Conservation (phyloP, 2,329 filamentous ascomycete species). For the Coleophoma eucalyptorum region DNA sequence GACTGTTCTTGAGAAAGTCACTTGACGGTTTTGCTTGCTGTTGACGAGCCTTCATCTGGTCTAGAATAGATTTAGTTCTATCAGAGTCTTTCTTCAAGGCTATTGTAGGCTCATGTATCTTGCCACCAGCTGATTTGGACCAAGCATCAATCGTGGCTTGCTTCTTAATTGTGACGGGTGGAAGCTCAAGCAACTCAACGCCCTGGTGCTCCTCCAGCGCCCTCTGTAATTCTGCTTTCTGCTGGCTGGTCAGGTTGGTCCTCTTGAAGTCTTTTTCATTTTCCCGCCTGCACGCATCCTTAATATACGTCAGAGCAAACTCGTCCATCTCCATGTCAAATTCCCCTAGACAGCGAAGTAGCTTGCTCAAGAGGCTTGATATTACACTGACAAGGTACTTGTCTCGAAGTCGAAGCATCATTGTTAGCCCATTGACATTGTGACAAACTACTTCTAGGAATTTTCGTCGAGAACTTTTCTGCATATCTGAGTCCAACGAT, state of each 20-base stretch:
- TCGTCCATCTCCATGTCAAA: constrained; percentile 68
- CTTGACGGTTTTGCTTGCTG: constrained; percentile 15
- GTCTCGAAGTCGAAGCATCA: constrained; percentile 89
- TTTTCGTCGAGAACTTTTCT: constrained; percentile 37
- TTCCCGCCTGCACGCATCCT: constrained; percentile 57
- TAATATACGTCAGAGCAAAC: constrained; percentile 56
- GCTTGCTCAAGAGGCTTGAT: constrained; percentile 78
- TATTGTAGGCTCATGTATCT: constrained; percentile 23
- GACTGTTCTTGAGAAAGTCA: constrained; percentile 65
- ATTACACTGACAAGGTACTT: constrained; percentile 79
- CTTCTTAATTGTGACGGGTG: constrained; percentile 43
- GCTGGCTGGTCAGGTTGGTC: constrained; percentile 77
- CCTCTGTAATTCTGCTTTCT: constrained; percentile 77
- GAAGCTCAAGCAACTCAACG: constrained; percentile 43
- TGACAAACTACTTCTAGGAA: constrained; percentile 63
- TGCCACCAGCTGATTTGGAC: constrained; percentile 47
- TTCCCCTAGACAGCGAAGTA: constrained; percentile 77
- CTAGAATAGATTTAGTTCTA: constrained; percentile 24
- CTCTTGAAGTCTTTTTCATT: constrained; percentile 55
- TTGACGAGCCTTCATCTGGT: constrained; percentile 13
- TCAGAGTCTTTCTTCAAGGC: constrained; percentile 25
- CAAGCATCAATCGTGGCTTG: constrained; percentile 60
- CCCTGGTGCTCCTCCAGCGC: constrained; percentile 58
- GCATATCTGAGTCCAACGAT: constrained; percentile 21
- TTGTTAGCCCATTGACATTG: constrained; percentile 67